A percentile compares a stretch with the other conserved stretches of the same genome.
Conservation (phyloP, 257 asterid genomes). For the Penstemon davidsonii region DNA sequence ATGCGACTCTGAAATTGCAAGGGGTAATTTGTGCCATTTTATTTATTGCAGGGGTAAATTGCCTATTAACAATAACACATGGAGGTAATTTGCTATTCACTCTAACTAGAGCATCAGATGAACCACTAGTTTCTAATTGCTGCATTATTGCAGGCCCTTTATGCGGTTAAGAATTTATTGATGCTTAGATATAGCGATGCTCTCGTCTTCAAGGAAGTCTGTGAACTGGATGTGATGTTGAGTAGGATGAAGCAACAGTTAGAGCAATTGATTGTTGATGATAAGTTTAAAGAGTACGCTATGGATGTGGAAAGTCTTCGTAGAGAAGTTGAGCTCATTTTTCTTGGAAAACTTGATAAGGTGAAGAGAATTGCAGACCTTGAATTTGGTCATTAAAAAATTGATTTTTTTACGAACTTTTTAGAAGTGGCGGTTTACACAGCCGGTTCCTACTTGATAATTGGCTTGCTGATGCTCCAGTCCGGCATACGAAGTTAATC, state of each 20-base stretch:
- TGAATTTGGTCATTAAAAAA: background rate
- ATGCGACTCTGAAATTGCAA: too few species aligned
- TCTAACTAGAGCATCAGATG: too few species aligned
- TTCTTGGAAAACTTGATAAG: slow-evolving; percentile 49
- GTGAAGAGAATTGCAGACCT: slow-evolving; percentile 21
- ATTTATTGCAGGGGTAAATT: too few species aligned
- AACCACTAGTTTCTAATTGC: too few species aligned
- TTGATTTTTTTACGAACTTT: slow-evolving; percentile 17
- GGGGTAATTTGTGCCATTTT: too few species aligned
- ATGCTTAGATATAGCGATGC: slow-evolving; percentile 50
- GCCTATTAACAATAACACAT: too few species aligned
- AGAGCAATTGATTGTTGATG: slow-evolving; percentile 49
- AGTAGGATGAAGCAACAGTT: slow-evolving; percentile 49
- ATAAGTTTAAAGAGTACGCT: slow-evolving; percentile 51
- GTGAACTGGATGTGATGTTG: slow-evolving; percentile 55
- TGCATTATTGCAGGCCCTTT: slow-evolving; percentile 53
- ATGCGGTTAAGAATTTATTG: slow-evolving; percentile 64
- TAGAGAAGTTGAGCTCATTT: slow-evolving; percentile 56
- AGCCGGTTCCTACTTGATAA: slow-evolving; percentile 35
- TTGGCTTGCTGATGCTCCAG: slow-evolving; percentile 22
- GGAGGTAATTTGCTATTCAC: too few species aligned
- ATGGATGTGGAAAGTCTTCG: slow-evolving; percentile 65
- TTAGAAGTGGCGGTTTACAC: slow-evolving; percentile 35
- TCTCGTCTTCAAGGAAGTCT: slow-evolving; percentile 54
- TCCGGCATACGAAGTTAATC: background rate